Evolutionary conservation across 441 rosid genomes (phyloP).

Genomic region (Euphorbia celastroides): DNA sequence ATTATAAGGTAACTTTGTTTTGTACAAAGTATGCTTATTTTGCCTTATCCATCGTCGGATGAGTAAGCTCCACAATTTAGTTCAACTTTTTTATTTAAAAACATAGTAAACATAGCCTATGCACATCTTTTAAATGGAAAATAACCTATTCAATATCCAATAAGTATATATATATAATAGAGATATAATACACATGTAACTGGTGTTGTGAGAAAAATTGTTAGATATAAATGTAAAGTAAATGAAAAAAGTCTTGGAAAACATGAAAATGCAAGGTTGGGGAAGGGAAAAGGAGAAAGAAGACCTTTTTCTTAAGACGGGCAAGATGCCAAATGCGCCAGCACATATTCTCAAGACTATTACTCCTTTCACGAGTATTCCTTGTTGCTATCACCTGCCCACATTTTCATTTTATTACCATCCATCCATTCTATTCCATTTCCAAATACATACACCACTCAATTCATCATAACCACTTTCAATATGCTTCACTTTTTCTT

Average conservation of each 20-base stretch:
- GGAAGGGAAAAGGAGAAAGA: not conserved
- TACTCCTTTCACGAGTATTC: slow-evolving; percentile 63
- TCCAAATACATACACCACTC: slow-evolving; percentile 14
- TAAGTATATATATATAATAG: too few relatives aligned
- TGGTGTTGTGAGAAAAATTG: not conserved
- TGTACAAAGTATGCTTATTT: too few relatives aligned
- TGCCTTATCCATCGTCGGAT: too few relatives aligned
- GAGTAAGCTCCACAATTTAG: too few relatives aligned
- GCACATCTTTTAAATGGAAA: too few relatives aligned
- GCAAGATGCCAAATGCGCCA: slow-evolving; percentile 86
- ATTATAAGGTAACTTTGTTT: too few relatives aligned
- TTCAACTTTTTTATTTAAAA: too few relatives aligned
- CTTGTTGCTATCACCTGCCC: slow-evolving; percentile 69
- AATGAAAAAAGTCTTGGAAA: not conserved
- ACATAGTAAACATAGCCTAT: too few relatives aligned
- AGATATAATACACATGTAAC: too few relatives aligned
- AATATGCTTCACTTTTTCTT: not conserved
- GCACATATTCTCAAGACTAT: slow-evolving; percentile 75
- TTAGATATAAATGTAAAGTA: not conserved
- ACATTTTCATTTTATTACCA: not conserved
- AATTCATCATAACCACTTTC: not conserved
- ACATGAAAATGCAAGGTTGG: not conserved
- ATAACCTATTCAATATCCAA: too few relatives aligned
- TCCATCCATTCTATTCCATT: slow-evolving; percentile 11
- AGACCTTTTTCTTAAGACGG: slow-evolving; percentile 58